Conservation (phyloP, 2,329 filamentous ascomycete species). For the Aspergillus aculeatus region DNA sequence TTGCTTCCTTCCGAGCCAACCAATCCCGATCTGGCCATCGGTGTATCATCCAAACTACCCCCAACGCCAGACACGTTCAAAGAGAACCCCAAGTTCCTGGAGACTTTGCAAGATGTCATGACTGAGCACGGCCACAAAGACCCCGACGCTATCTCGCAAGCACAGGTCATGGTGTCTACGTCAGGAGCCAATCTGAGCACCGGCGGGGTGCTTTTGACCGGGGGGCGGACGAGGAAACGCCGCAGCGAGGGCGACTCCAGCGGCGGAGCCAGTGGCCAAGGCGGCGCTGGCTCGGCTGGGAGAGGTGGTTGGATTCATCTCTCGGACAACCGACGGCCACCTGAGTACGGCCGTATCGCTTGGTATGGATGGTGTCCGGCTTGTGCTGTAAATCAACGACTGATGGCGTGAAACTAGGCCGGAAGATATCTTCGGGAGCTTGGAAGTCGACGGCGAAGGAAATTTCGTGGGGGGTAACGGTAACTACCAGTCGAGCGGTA, state of each 20-base stretch:
- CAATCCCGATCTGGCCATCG: slow-evolving; percentile 54
- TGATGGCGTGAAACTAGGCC: slow-evolving; percentile 41
- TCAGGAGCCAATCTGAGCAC: slow-evolving; percentile 55
- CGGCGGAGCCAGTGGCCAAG: slow-evolving; percentile 59
- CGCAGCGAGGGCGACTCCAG: slow-evolving; percentile 47
- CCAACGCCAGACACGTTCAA: slow-evolving; percentile 56
- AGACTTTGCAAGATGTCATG: slow-evolving; percentile 57
- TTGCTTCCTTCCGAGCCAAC: slow-evolving; percentile 57
- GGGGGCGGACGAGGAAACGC: slow-evolving; percentile 30
- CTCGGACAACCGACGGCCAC: slow-evolving; percentile 59
- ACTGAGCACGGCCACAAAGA: slow-evolving; percentile 55
- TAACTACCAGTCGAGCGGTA: slow-evolving; percentile 60
- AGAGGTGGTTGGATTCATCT: slow-evolving; percentile 63
- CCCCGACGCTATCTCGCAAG: slow-evolving; percentile 57
- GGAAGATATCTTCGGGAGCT: slow-evolving; percentile 65
- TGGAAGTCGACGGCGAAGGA: slow-evolving; percentile 60
- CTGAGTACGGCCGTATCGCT: slow-evolving; percentile 63
- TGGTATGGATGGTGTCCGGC: slow-evolving; percentile 38
- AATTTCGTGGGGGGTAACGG: slow-evolving; percentile 57
- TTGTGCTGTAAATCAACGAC: not conserved
- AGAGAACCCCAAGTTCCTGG: slow-evolving; percentile 57
- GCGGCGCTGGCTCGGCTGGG: slow-evolving; percentile 57
- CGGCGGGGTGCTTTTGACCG: slow-evolving; percentile 50
- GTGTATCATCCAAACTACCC: slow-evolving; percentile 54
- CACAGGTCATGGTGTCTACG: slow-evolving; percentile 59